A percentile compares a stretch with the other conserved stretches of the same genome.
phyloP scores from a whole-genome alignment of 768 basidiomycete genomes.

The Pleurotus pulmonarius region DNA sequence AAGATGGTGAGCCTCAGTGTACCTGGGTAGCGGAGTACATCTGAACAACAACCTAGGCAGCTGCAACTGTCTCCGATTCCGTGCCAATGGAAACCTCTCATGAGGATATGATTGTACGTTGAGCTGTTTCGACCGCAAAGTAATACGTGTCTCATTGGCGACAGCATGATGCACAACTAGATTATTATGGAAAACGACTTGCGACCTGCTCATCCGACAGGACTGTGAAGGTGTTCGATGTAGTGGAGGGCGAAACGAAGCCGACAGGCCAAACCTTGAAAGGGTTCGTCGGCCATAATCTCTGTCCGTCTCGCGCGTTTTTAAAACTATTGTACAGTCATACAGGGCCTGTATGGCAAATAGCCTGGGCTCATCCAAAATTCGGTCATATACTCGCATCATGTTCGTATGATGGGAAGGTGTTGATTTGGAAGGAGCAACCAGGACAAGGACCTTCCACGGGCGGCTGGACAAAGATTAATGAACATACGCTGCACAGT shows the following conservation, averaged over 20 bases:
- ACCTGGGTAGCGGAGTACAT: too few relatives aligned
- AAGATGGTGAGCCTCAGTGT: too few relatives aligned
- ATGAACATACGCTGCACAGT: constrained; percentile 91
- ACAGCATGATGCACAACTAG: constrained; percentile 97
- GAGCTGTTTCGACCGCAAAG: neutral
- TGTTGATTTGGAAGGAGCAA: constrained; percentile 97
- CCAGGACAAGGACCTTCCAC: constrained; percentile 46
- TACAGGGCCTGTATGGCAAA: constrained; percentile 96
- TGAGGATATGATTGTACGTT: constrained; percentile 95
- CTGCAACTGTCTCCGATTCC: constrained; percentile 58
- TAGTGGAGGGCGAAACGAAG: constrained; percentile 82
- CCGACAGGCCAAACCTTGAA: constrained; percentile 73
- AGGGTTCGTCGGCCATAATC: constrained; percentile 47
- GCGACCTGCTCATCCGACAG: constrained; percentile 97
- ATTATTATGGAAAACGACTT: constrained; percentile 95
- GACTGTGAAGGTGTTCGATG: constrained; percentile 92
- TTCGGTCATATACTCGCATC: constrained; percentile 95
- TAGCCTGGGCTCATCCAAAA: constrained; percentile 98
- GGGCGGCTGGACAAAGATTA: constrained; percentile 87
- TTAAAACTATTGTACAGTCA: constrained; percentile 49
- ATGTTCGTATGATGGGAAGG: constrained; percentile 98
- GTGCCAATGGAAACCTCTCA: constrained; percentile 92
- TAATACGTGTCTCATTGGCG: constrained; percentile 5
- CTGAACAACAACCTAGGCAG: constrained; percentile 27
- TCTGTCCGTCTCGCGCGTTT: neutral